Evolutionary conservation across 1,139 yeast genomes (phyloP).

Genomic region (Hyphopichia burtonii): DNA sequence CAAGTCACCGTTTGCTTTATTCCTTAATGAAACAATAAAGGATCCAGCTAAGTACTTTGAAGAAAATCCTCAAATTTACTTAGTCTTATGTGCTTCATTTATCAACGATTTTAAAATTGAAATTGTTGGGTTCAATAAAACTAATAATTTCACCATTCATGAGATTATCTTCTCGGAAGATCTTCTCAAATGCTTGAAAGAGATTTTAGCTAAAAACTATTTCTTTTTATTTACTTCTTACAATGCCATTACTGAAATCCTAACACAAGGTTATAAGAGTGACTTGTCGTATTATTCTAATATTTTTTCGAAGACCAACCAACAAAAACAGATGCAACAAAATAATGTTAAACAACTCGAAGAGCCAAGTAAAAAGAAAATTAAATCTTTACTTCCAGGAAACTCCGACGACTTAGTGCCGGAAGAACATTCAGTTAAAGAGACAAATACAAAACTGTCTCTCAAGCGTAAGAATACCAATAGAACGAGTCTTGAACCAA

Average conservation of each 20-base stretch:
- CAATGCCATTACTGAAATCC: conserved; percentile 19
- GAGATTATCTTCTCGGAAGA: conserved; percentile 21
- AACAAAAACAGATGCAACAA: not conserved
- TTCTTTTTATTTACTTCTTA: conserved; percentile 21
- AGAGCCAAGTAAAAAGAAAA: not conserved
- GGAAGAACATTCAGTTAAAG: not conserved
- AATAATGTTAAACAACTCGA: not conserved
- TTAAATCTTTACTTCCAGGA: not conserved
- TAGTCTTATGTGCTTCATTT: conserved; percentile 29
- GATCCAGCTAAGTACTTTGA: conserved; percentile 24
- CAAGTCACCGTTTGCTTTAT: conserved; percentile 62
- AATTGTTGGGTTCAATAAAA: conserved; percentile 27
- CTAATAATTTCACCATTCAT: conserved; percentile 20
- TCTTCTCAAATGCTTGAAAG: conserved; percentile 21
- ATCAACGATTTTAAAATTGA: conserved; percentile 28
- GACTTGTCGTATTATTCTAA: conserved; percentile 23
- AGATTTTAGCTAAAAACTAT: conserved; percentile 19
- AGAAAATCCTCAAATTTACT: conserved; percentile 21
- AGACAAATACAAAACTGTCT: not conserved
- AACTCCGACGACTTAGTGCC: not conserved
- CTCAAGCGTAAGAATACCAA: not conserved
- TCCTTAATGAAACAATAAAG: conserved; percentile 50
- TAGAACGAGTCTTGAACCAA: not conserved
- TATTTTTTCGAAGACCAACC: conserved; percentile 6
- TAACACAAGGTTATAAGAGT: conserved; percentile 20